These are phyloP conservation scores for Globisporangium carolinianum DNA, from an alignment of 352 stramenopile genomes.

Conservation along the genomic window DNA sequence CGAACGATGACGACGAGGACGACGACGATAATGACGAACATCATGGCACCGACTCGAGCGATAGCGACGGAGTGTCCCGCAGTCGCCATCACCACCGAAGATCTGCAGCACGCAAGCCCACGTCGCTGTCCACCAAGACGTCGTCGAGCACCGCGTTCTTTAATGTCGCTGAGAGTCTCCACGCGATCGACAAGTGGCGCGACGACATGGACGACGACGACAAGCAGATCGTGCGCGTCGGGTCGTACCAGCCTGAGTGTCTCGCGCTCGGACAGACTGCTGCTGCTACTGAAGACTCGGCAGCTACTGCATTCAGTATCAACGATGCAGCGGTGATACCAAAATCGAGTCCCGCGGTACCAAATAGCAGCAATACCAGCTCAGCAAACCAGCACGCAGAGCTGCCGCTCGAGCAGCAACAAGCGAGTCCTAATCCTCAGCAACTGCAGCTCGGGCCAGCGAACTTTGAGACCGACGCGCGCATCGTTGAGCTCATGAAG, in stretches of 20 bases:
- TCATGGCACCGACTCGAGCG: slow-evolving; percentile 15
- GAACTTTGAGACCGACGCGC: slow-evolving; percentile 33
- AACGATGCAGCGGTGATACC: not conserved
- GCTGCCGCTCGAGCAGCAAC: not conserved
- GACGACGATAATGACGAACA: not conserved
- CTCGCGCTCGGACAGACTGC: slow-evolving; percentile 13
- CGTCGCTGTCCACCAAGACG: slow-evolving; percentile 14
- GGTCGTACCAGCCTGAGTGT: slow-evolving; percentile 25
- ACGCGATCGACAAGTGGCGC: slow-evolving; percentile 69
- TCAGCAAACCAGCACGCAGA: slow-evolving; percentile 5
- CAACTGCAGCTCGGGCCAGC: slow-evolving; percentile 22
- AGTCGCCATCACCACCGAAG: slow-evolving; percentile 3
- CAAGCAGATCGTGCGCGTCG: slow-evolving; percentile 15
- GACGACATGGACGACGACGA: slow-evolving; percentile 57
- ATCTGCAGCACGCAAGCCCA: not conserved
- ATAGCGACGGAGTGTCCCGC: slow-evolving; percentile 54
- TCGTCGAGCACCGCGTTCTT: slow-evolving; percentile 37
- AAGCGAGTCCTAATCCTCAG: not conserved
- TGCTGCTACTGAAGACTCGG: not conserved
- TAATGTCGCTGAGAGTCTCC: slow-evolving; percentile 62
- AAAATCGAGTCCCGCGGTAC: too few relatives aligned
- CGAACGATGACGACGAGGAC: slow-evolving; percentile 8
- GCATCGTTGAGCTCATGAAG: slow-evolving; percentile 44
- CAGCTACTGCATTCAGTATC: not conserved
- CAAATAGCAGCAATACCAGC: not conserved